Base-by-base conservation (phyloP, 257 asterid species). In the Salvia miltiorrhiza region DNA sequence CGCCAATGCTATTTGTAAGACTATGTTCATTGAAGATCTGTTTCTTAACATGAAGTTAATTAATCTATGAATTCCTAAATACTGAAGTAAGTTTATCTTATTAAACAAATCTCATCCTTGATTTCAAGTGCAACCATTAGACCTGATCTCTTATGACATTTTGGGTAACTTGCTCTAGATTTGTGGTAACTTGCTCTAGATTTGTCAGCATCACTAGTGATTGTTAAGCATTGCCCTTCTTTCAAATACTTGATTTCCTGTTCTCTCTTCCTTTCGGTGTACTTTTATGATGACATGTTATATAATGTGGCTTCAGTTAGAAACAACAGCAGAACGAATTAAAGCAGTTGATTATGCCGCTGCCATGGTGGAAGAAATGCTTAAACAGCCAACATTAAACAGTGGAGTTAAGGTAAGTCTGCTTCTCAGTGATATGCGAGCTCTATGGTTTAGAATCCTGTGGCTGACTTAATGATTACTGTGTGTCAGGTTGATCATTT, bases 271-370 rank as follows among this genome's bases (percentile, higher is more conserved):
- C 30, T 55, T 55, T 35, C 41, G 66, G 66, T 70, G 48, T 63
- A 10, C 76, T 73, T 69, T 63, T 70, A 24, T 71, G 62, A 41
- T 56, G 48, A 62, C 57, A 24, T 73, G 26, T 69, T 64, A 16
- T 64, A 16, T 81, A 67, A 74, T 74, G 70, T 65, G 80, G 68
- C 63, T 80, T 81, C 82, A 94, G 99, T 74, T 94, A 83, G 98
- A 87, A 77, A 87, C 98, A 74, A 87, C 96, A 60, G 81, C 75
- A 20, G 95, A 91, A 59, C 80, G 93, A 82, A 89, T 91, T 77
- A 91, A 83, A 82, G 96, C 98, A 69, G 95, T 94, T 86, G 99
- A 94, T 78, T 87, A 45, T 73, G 99, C 98, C 33, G 97, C 99
- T 68, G 88, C 97, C 40, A 85, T 86, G 85, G 96, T 94, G 81